These are phyloP conservation scores for Metschnikowia drakensbergensis DNA, from an alignment of 805 yeast genomes.

Conservation along the genomic window DNA sequence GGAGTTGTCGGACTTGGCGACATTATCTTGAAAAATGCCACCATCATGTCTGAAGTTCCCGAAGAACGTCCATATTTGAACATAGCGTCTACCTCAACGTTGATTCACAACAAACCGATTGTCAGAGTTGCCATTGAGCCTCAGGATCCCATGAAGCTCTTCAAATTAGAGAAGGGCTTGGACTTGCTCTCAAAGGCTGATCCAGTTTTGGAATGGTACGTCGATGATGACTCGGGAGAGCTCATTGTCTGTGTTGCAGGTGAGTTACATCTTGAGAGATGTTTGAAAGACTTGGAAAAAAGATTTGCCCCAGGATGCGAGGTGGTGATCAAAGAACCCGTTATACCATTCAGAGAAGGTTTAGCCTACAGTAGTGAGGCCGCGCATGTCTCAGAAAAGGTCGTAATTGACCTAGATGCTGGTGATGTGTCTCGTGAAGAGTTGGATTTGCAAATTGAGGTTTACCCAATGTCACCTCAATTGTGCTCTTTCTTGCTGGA, in stretches of 20 bases:
- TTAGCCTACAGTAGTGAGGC: conserved; percentile 46
- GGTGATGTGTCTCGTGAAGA: conserved; percentile 14
- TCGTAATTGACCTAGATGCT: conserved; percentile 14
- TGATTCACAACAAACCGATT: conserved; percentile 74
- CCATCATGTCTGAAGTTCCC: conserved; percentile 54
- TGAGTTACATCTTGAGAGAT: conserved; percentile 91
- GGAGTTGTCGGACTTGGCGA: conserved; percentile 92
- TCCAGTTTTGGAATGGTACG: conserved; percentile 85
- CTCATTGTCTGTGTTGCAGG: conserved; percentile 94
- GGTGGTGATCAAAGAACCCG: conserved; percentile 82
- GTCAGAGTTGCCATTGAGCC: conserved; percentile 97
- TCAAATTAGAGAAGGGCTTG: conserved; percentile 71
- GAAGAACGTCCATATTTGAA: conserved; percentile 79
- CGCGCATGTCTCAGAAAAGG: conserved; percentile 10
- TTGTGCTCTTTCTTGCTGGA: conserved; percentile 48
- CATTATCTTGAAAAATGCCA: conserved; percentile 80
- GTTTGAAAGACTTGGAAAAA: conserved; percentile 84
- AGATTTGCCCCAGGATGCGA: conserved; percentile 86
- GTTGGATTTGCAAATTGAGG: conserved; percentile 50
- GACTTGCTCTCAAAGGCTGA: conserved; percentile 80
- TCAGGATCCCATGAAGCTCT: conserved; percentile 75
- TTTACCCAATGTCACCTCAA: conserved; percentile 53
- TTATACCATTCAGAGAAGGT: conserved; percentile 91
- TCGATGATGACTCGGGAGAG: conserved; percentile 85
- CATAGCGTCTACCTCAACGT: conserved; percentile 45